phyloP scores from a whole-genome alignment of 139 green algal species.

The Chlorella sp. region DNA sequence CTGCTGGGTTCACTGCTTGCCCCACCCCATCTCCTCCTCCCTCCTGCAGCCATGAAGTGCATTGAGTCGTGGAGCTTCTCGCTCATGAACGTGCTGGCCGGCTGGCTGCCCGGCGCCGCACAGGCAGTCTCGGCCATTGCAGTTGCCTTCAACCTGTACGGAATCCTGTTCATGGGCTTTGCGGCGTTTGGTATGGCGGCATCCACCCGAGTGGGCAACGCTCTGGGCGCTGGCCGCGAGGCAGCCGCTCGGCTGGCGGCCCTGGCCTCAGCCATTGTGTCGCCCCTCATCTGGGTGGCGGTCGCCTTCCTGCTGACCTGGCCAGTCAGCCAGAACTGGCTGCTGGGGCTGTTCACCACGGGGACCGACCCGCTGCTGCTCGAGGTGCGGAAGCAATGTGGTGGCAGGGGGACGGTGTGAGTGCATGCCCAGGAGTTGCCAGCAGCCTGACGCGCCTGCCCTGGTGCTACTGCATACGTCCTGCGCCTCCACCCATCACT shows the following conservation, averaged over 20 bases:
- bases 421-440: too few species aligned
- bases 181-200: slow-evolving; percentile 37
- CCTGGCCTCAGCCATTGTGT: slow-evolving; percentile 6
- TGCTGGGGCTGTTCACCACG: slow-evolving; percentile 56
- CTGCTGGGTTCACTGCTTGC: too few species aligned
- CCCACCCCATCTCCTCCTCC: too few species aligned
- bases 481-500: too few species aligned
- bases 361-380: slow-evolving; percentile 41
- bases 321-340: slow-evolving; percentile 35
- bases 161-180: slow-evolving; percentile 52
- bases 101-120: slow-evolving; percentile 38
- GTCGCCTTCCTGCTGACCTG: slow-evolving; percentile 41
- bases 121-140: slow-evolving; percentile 45
- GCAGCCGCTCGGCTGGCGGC: slow-evolving; percentile 32
- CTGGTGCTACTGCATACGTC: too few species aligned
- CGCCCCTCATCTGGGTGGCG: slow-evolving; percentile 50
- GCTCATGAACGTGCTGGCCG: slow-evolving; percentile 48
- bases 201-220: slow-evolving; percentile 51
- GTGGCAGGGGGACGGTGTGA: too few species aligned
- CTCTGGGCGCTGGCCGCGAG: slow-evolving; percentile 45
- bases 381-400: too few species aligned
- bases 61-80: slow-evolving; percentile 47
- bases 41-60: slow-evolving; percentile 48
- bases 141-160: slow-evolving; percentile 45
- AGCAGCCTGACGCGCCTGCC: too few species aligned